Base-by-base conservation (phyloP, 73 alveolate genomes). In the Paramecium pentaurelia region DNA sequence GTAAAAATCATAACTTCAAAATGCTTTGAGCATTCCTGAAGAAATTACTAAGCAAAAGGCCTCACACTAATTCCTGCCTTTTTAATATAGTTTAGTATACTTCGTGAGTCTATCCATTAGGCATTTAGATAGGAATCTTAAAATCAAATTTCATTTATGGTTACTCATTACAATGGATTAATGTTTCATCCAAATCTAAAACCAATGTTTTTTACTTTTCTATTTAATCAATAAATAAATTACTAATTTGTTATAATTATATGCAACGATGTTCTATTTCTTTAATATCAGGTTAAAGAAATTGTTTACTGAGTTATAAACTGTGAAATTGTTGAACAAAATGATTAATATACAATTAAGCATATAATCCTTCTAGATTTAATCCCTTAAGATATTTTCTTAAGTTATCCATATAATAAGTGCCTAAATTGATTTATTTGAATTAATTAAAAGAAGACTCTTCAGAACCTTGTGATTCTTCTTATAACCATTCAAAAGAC, bases 1-100 rank as follows among this genome's bases (percentile, higher is more conserved):
- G 98, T 93, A 70, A 93, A 95, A 30, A 95, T 93, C 22, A 95
- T 93, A 5, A 95, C 94, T 86, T 93, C 95, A 92, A 92, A 95
- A 59, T 95, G 92, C 42, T 95, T 91, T 8, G 92, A 71, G n/a
- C 60, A 44, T 89, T 89, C 94, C 14, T 68, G 14, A 16, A 89
- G 28, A 18, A 89, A 47, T 71, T 71, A 40, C 37, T 71, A 36
- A 27, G 94, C 84, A 47, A 60, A 71, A 8, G 94, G 94, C 58
- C 94, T 89, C 16, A 89, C 59, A 71, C 75, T 89, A 27, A 89
- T 89, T 58, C 92, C 94, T 60, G 94, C 94, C 94, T 89, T 51
- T 25, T 27, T 32, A 20, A 28, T 86, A 86, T 18, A 71, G 38
- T n/a, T 85, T 32, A 77, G 20, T 28, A 42, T 89, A 89, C 94